These are phyloP conservation scores for Taphrina pruni DNA, from an alignment of 1,139 yeast genomes.

Conservation along the genomic window DNA sequence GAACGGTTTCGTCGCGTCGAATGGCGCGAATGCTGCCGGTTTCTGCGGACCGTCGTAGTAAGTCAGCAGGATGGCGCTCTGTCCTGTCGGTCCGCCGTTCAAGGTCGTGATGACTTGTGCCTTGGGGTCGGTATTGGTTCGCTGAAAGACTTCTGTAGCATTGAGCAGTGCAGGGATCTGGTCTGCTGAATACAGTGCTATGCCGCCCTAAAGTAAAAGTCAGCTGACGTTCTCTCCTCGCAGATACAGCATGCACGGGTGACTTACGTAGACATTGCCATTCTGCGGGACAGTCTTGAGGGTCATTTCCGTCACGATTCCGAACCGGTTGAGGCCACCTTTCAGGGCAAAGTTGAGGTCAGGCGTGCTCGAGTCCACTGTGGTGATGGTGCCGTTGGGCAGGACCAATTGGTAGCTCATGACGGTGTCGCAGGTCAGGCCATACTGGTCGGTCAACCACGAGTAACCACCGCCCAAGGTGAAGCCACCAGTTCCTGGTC, in stretches of 20 bases:
- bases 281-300: constrained; percentile 11
- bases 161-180: constrained; percentile 19
- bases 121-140: constrained; percentile 5
- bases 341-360: constrained; percentile 34
- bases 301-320: constrained; percentile 29
- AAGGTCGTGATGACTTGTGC: constrained; percentile 24
- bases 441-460: constrained; percentile 18
- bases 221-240: neutral
- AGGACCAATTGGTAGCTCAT: constrained; percentile 22
- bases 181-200: constrained; percentile 5
- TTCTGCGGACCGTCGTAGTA: constrained; percentile 26
- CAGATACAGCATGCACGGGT: neutral
- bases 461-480: constrained; percentile 26
- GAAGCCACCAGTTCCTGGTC: constrained; percentile 22
- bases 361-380: constrained; percentile 14
- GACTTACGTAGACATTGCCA: constrained; percentile 17
- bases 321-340: constrained; percentile 30
- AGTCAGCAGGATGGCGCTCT: constrained; percentile 17
- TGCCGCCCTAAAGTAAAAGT: neutral
- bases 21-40: constrained; percentile 23
- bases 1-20: constrained; percentile 2
- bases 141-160: constrained; percentile 19
- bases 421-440: constrained; percentile 28
- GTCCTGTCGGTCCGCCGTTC: constrained; percentile 17
- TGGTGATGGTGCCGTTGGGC: constrained; percentile 30